phyloP scores from a whole-genome alignment of 1,284 basidiomycete species.

The Fomitopsis pinicola region DNA sequence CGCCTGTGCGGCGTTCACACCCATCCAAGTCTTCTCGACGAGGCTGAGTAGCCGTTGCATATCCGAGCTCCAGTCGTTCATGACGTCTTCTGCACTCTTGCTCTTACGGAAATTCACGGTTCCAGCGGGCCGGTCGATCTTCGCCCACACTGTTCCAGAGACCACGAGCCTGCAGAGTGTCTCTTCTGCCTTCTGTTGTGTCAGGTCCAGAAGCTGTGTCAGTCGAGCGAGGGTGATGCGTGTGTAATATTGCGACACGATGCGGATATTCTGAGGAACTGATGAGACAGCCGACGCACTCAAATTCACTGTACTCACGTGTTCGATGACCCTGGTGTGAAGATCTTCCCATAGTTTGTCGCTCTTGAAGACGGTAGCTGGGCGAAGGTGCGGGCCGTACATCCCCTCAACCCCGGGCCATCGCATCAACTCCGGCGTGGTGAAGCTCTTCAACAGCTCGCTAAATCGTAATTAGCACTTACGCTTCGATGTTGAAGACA shows the following conservation, averaged over 20 bases:
- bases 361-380: slow-evolving; percentile 77
- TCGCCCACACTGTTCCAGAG: slow-evolving; percentile 88
- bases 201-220: slow-evolving; percentile 85
- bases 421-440: slow-evolving; percentile 93
- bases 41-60: slow-evolving; percentile 84
- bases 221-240: slow-evolving; percentile 85
- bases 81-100: slow-evolving; percentile 79
- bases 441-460: slow-evolving; percentile 95
- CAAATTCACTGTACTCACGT: slow-evolving; percentile 53
- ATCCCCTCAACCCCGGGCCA: slow-evolving; percentile 96
- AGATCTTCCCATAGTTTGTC: slow-evolving; percentile 93
- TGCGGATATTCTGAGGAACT: slow-evolving; percentile 82
- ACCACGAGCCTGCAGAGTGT: slow-evolving; percentile 88
- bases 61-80: slow-evolving; percentile 97
- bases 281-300: neutral
- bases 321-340: slow-evolving; percentile 95
- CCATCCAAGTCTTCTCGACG: slow-evolving; percentile 88
- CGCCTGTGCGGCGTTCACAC: slow-evolving; percentile 81
- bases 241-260: slow-evolving; percentile 92
- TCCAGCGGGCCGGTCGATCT: slow-evolving; percentile 89
- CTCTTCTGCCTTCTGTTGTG: slow-evolving; percentile 79
- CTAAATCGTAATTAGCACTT: slow-evolving; percentile 36
- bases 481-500: neutral
- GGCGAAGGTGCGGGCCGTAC: slow-evolving; percentile 82
- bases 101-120: slow-evolving; percentile 84